Percentiles rank a stretch among this genome's conserved stretches.
phyloP scores from a whole-genome alignment of 805 yeast species.

The Yamadazyma kitorensis region DNA sequence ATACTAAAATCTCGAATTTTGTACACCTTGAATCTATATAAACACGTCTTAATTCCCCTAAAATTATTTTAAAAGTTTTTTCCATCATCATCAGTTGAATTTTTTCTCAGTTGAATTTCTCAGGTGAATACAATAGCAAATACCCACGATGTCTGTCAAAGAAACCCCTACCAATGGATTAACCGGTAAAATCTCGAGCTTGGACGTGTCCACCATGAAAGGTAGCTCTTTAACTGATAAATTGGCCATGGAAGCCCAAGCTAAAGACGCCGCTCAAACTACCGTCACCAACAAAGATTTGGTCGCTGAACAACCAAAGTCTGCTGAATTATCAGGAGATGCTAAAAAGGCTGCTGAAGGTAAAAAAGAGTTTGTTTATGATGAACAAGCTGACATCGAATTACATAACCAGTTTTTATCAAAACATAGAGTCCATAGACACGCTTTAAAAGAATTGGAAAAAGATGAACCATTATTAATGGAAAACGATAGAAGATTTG shows the following conservation, averaged over 20 bases:
- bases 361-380: constrained; percentile 23
- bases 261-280: constrained; percentile 29
- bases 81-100: too few species aligned
- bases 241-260: constrained; percentile 40
- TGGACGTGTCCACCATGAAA: constrained; percentile 30
- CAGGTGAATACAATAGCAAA: too few species aligned
- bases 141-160: constrained; percentile 50
- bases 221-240: constrained; percentile 41
- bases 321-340: constrained; percentile 10
- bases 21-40: too few species aligned
- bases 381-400: constrained; percentile 21
- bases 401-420: constrained; percentile 56
- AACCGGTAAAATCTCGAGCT: constrained; percentile 41
- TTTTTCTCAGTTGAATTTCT: too few species aligned
- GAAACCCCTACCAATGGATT: constrained; percentile 58
- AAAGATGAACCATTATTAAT: constrained; percentile 82
- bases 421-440: constrained; percentile 69
- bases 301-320: constrained; percentile 17
- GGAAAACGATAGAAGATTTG: constrained; percentile 87
- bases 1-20: too few species aligned
- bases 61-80: too few species aligned
- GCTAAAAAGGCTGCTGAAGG: constrained; percentile 15
- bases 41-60: constrained; percentile 5
- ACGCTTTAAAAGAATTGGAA: constrained; percentile 68
- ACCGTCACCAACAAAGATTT: constrained; percentile 18